Base-by-base conservation (phyloP, 2,329 filamentous ascomycete genomes). In the Thelonectria blattea region DNA sequence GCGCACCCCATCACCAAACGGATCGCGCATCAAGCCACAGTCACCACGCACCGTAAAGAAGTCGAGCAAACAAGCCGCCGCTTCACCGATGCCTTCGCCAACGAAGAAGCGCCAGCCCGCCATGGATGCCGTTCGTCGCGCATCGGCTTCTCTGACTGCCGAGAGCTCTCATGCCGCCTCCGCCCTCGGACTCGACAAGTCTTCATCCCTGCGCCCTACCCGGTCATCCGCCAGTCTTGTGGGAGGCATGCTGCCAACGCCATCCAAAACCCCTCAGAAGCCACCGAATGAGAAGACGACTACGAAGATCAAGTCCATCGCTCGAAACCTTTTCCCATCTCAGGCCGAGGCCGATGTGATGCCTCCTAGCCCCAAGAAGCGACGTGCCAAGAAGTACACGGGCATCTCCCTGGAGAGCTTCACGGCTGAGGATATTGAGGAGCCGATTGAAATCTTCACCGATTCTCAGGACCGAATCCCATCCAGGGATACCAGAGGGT, bases 401-500 rank as follows among this genome's bases (percentile, higher is more conserved):
- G 81, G 83, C 52, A 75, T 83, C 45, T 78, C 81, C 11, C 70
- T 88, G 64, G 83, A 85, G 63, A 88, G 85, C 75, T 88, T 89
- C 71, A 78, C 76, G 22, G 82, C 76, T 8, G 83, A 87, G 52
- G 82, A 84, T n/a, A 76, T 81, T 8, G 82, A 86, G 43, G 79
- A 82, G 43, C 74, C 81, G n/a, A 91, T 93, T 66, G 75, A 85
- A 65, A 91, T 94, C 70, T 94, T 88, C 72, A 93, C 89, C 42
- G 91, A 95, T 74, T 87, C 91, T 1, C 89, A 92, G 65, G 93
- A 96, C 67, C 88, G 89, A 56, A 76, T 93, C 43, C 91, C 91
- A 18, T 83, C 87, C 64, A 78, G 86, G 43, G 90, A 92, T 68
- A 73, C 77, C n/a, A 87, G 82, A 65, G 76, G 80, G 7, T 87